Base-by-base conservation (phyloP, 176 grass and related monocot species). In the Oryza punctata region DNA sequence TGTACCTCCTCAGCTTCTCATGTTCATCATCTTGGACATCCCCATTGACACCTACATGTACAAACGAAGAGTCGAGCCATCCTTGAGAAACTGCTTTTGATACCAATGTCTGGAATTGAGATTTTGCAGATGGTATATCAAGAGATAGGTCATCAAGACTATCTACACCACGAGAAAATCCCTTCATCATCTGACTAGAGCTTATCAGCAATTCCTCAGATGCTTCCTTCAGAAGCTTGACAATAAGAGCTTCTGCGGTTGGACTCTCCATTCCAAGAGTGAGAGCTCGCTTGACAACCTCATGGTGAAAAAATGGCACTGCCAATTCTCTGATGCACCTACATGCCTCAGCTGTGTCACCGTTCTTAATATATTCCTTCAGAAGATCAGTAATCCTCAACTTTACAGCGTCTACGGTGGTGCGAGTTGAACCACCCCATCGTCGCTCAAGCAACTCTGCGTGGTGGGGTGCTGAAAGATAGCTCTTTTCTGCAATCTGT, bases 381-480 rank as follows among this genome's bases (percentile, higher is more conserved):
- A 97, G 84, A 77, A 94, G 88, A 84, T 90, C 81, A 74, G 91
- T 86, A 68, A 94, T 90, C 88, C 90, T 93, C 85, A 77, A 93
- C 86, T 97, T 97, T 21, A 83, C 95, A 68, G 91, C 90, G 33
- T 97, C 95, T 38, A 93, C 95, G 38, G 90, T 97, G 60, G 93
- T 69, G 63, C 77, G 85, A 67, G 85, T 86, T 33, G 86, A 86
- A 81, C 95, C 95, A 84, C 95, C 95, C 95, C 95, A 97, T 46
- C 88, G 87, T 26, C 89, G 89, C 78, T 94, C 92, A 63, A 97
- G 84, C 64, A 97, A 86, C 71, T 97, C 95, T 47, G 95, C 95
- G 79, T 97, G 92, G 84, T 97, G 95, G 25, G 95, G 95, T 52
- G 92, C 95, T 32, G 95, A 94, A 83, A 97, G 95, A 87, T 97